Evolutionary conservation across 2,329 filamentous ascomycete genomes (phyloP), one percentile per base, ranked within the genome.

Genomic region (Talaromyces sp.): DNA sequence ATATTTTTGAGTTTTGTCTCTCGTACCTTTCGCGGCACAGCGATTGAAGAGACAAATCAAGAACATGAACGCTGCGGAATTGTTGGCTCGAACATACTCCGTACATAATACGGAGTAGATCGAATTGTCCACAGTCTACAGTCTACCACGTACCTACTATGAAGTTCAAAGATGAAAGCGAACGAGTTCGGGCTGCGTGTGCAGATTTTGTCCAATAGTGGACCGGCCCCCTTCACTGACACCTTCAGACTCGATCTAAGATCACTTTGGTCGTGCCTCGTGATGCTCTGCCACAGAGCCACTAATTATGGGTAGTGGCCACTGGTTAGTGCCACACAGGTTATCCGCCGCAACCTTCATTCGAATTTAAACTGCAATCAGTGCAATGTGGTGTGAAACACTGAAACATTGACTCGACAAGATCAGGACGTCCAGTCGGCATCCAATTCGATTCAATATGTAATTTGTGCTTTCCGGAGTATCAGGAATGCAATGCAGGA

Each of bases 401-500:
- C 22, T 36, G 51, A 54, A 54, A 34, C 51, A 10, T 34, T 34
- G 51, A 36, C 29, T 54, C n/a, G 51, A 54, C 27, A 34, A 54
- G 2, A 34, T 8, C n/a, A 10, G 10, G 10, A 54, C 13, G 51
- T 13, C 2, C 11, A 22, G n/a, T 22, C 4, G 45, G 10, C 11
- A n/a, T 34, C 36, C 29, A n/a, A 19, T 5, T 36, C n/a, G 29
- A 36, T 25, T 56, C 53, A 31, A 3, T 31, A 15, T 25, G 53
- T 34, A 56, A 25, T 15, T 29, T 59, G 36, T 58, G 34, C 5
- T 11, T 40, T n/a, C 19, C 25, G 27, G 19, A 47, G 45, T 51
- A 27, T 29, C 19, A 40, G 61, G 49, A 63, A 63, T 58, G 61
- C 38, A 47, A 56, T 56, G 61, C 61, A 62, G 47, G 51, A 43